Evolutionary conservation across 768 basidiomycete genomes (phyloP).

Genomic region (Lactifluus rugatus): DNA sequence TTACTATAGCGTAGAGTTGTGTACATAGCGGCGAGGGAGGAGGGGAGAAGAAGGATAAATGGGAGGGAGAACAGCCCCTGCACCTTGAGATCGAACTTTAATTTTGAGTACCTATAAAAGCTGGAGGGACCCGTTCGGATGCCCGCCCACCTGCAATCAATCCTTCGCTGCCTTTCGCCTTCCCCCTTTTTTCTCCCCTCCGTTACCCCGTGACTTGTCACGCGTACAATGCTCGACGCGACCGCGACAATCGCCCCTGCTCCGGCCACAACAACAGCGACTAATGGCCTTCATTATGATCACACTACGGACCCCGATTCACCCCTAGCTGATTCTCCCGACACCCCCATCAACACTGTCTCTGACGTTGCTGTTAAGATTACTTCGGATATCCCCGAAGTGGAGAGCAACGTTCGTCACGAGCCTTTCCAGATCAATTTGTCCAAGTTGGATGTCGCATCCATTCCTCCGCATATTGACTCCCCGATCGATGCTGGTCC

Average conservation of each 20-base stretch:
- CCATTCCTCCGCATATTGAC: conserved; percentile 35
- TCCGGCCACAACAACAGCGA: conserved; percentile 21
- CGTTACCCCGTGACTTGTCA: conserved; percentile 56
- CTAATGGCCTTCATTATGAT: conserved; percentile 19
- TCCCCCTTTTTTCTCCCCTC: conserved; percentile 22
- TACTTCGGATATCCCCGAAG: conserved; percentile 49
- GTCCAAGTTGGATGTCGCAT: conserved; percentile 34
- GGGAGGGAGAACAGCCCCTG: conserved; percentile 51
- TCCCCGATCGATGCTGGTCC: conserved; percentile 45
- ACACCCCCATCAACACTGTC: conserved; percentile 48
- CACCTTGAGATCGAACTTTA: conserved; percentile 79
- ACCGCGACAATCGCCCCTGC: conserved; percentile 19
- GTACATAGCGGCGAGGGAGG: conserved; percentile 15
- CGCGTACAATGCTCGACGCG: conserved; percentile 62
- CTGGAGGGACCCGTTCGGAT: conserved; percentile 51
- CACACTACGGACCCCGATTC: conserved; percentile 14
- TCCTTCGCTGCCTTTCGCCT: conserved; percentile 42
- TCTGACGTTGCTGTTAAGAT: conserved; percentile 49
- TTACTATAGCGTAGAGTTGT: conserved; percentile 17
- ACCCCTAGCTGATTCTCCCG: conserved; percentile 40
- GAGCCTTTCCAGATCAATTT: conserved; percentile 46
- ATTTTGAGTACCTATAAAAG: conserved; percentile 74
- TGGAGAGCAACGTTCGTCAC: conserved; percentile 59
- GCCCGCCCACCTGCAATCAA: conserved; percentile 57
- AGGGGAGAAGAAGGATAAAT: conserved; percentile 8